phyloP scores from a whole-genome alignment of 768 basidiomycete genomes.

The Leucocoprinus sp. region DNA sequence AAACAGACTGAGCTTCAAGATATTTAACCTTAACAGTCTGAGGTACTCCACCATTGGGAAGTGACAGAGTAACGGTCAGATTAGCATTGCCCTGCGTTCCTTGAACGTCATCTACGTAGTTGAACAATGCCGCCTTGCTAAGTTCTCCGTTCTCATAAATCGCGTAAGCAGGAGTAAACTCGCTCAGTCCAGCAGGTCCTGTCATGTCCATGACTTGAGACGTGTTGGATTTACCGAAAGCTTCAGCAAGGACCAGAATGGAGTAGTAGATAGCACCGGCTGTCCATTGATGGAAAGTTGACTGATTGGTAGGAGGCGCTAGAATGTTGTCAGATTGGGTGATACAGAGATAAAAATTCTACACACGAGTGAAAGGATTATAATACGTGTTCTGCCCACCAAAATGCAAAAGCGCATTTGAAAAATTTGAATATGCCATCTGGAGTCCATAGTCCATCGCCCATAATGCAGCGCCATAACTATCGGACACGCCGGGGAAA shows the following conservation, averaged over 20 bases:
- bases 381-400: constrained; percentile 65
- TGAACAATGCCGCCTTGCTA: constrained; percentile 59
- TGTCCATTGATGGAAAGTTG: constrained; percentile 59
- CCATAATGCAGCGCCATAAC: constrained; percentile 60
- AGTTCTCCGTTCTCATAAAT: constrained; percentile 67
- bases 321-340: too few species aligned
- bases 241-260: constrained; percentile 60
- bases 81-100: constrained; percentile 41
- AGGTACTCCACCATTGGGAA: constrained; percentile 41
- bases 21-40: constrained; percentile 46
- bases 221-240: constrained; percentile 50
- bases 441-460: constrained; percentile 55
- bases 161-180: constrained; percentile 57
- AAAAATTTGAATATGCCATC: constrained; percentile 53
- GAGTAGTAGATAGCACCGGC: constrained; percentile 71
- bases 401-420: constrained; percentile 45
- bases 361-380: constrained; percentile 58
- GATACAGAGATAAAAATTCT: background rate
- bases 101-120: constrained; percentile 55
- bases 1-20: constrained; percentile 45
- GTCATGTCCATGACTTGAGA: too few species aligned
- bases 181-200: too few species aligned
- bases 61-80: constrained; percentile 33
- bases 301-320: constrained; percentile 47
- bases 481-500: constrained; percentile 53